Base-by-base conservation (phyloP, 495 filamentous ascomycete genomes). In the Aspergillus coremiiformis region DNA sequence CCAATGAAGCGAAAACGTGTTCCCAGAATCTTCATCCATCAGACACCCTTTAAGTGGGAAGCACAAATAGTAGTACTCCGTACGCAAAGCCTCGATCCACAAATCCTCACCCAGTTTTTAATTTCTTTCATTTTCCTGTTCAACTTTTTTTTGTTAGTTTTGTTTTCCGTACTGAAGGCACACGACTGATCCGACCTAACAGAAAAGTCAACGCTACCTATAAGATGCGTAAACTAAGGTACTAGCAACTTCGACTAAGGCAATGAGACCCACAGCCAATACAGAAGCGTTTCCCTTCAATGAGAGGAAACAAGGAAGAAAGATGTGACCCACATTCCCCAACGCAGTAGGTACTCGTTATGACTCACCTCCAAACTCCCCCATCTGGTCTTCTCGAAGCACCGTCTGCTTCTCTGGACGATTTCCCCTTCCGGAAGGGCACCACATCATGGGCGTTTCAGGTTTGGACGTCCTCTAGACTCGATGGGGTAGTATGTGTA, bases 221-320 rank as follows among this genome's bases (percentile, higher is more conserved):
- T 35, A 35, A 14, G 11, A 2, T n/a, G 32, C 4, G 2, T n/a
- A n/a, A 35, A 1, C 7, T 35, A 35, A 35, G 32, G 12, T 35
- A 35, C 32, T 35, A 35, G 32, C 32, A 35, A 35, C 11, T 10
- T 15, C 32, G 2, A n/a, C 32, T 35, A 35, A 35, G 12, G 29
- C 11, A 32, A 12, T 15, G 12, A 35, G 32, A 35, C n/a, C 32
- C 32, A 35, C 32, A 10, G 12, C 2, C 2, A 12, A 12, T 12
- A 32, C 29, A 8, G 29, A 7, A 12, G 12, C 2, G 27, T 1
- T 35, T 46, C 21, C 42, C 41, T 41, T 44, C 41, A 50, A 57
- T 50, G 53, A 57, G 39, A 53, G 53, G 55, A 57, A 57, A 57
- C 55, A 57, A 14, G 32, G 15, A 27, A n/a, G n/a, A 12, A 35